Evolutionary conservation across 306 rosid genomes (phyloP).

Genomic region (Castanea crenata): DNA sequence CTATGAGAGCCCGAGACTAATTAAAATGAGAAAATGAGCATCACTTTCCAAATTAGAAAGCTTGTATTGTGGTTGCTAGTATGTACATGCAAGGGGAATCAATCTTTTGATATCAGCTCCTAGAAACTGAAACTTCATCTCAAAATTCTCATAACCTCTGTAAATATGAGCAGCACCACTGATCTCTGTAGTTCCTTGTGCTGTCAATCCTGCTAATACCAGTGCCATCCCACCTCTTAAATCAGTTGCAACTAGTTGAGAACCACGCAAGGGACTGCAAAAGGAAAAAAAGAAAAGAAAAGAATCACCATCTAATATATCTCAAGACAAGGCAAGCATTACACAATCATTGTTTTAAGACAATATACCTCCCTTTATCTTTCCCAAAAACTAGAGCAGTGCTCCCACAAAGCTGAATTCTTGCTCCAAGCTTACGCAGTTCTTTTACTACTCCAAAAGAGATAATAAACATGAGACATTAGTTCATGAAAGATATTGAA

Average conservation of each 20-base stretch:
- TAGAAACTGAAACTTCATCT: conserved; percentile 22
- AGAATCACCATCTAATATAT: neutral
- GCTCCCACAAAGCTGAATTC: conserved; percentile 32
- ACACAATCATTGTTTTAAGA: neutral
- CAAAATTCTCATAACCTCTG: conserved; percentile 35
- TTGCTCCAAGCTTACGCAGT: conserved; percentile 35
- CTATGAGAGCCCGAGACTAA: too few relatives aligned
- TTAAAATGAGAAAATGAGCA: neutral
- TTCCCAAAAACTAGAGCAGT: conserved; percentile 36
- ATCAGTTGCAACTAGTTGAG: conserved; percentile 25
- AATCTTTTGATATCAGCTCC: conserved; percentile 32
- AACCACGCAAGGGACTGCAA: conserved; percentile 24
- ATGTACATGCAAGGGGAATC: neutral
- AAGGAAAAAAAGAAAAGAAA: neutral
- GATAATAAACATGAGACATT: neutral
- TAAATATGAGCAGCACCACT: conserved; percentile 23
- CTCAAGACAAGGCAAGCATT: neutral
- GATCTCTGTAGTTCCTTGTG: conserved; percentile 35
- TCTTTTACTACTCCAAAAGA: conserved; percentile 31
- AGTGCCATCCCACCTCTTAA: conserved; percentile 39
- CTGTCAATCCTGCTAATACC: conserved; percentile 32
- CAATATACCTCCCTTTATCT: conserved; percentile 30
- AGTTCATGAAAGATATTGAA: neutral
- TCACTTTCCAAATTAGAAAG: neutral
- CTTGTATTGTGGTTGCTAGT: neutral